phyloP scores from a whole-genome alignment of 495 filamentous ascomycete species.

The Xylaria grammica region DNA sequence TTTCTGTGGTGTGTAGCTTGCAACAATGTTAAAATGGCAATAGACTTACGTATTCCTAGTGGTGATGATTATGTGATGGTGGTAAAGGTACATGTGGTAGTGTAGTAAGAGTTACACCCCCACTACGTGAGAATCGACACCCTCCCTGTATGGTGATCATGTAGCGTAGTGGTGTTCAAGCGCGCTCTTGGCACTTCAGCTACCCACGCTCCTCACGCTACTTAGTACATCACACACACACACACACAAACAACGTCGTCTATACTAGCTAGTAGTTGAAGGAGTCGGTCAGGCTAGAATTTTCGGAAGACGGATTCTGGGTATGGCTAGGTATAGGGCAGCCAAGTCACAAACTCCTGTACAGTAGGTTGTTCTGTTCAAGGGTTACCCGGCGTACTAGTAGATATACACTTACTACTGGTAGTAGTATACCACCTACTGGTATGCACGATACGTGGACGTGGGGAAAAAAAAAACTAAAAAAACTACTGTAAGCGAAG shows the following conservation, averaged over 20 bases:
- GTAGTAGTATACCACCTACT: too few species aligned
- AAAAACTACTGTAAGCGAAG: neutral
- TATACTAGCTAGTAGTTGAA: too few species aligned
- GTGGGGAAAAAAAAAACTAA: neutral
- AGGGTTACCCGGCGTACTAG: too few species aligned
- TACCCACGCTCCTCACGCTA: neutral
- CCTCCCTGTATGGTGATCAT: constrained; percentile 16
- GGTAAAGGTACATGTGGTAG: constrained; percentile 12
- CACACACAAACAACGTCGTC: too few species aligned
- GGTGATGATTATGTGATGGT: constrained; percentile 16
- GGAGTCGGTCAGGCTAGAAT: neutral
- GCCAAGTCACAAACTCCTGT: too few species aligned
- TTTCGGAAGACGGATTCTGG: neutral
- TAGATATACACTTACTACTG: neutral
- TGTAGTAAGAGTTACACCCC: constrained; percentile 4
- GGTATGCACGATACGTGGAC: constrained; percentile 5
- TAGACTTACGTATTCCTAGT: constrained; percentile 15
- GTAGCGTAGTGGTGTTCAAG: constrained; percentile 11
- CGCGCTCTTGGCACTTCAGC: constrained; percentile 15
- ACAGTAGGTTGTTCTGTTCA: too few species aligned
- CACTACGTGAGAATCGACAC: neutral
- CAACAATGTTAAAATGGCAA: constrained; percentile 3
- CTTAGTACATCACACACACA: neutral
- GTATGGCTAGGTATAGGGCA: neutral
- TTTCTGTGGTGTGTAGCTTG: constrained; percentile 19